A percentile compares a stretch with the other conserved stretches of the same genome.
phyloP scores from a whole-genome alignment of 1,284 basidiomycete species.

The Puccinia polysora region DNA sequence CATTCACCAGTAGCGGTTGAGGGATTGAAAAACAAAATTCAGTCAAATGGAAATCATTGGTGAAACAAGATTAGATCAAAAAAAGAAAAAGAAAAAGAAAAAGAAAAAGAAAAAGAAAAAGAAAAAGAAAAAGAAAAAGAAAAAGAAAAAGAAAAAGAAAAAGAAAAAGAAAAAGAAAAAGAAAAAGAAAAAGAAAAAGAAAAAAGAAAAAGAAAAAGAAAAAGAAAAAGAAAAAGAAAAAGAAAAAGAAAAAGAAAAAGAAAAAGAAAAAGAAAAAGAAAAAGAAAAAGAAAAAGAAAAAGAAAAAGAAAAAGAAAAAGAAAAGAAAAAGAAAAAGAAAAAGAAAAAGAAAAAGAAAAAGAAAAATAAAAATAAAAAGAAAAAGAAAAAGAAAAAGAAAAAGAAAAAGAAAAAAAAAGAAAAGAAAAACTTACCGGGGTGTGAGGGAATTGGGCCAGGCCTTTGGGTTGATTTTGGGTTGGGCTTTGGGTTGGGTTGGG shows the following conservation, averaged over 20 bases:
- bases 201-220: neutral
- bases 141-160: neutral
- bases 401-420: too few species aligned
- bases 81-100: too few species aligned
- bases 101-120: too few species aligned
- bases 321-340: neutral
- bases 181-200: neutral
- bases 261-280: neutral
- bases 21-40: too few species aligned
- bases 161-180: neutral
- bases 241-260: neutral
- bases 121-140: neutral
- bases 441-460: too few species aligned
- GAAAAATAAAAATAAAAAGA: neutral
- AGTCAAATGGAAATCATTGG: too few species aligned
- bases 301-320: neutral
- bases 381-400: neutral
- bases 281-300: neutral
- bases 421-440: too few species aligned
- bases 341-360: neutral
- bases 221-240: neutral
- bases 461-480: too few species aligned
- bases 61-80: too few species aligned
- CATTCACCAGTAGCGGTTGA: too few species aligned
- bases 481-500: too few species aligned